Percentiles rank a stretch among this genome's conserved stretches.
Evolutionary conservation across 192 early-diverging fungal species (phyloP).

Genomic region (Coemansia reversa): DNA sequence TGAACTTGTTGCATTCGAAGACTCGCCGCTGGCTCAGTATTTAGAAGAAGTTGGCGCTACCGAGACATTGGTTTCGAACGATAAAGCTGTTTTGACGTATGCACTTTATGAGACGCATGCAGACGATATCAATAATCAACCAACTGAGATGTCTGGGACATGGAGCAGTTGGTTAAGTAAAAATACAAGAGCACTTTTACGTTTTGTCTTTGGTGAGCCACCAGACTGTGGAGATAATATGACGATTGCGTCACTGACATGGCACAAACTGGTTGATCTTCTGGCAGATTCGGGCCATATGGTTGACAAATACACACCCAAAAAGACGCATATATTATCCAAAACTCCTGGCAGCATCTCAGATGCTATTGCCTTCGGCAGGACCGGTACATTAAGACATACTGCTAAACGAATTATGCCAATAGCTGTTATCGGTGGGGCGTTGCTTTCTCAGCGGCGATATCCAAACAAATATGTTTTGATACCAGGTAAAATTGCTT

Average conservation of each 20-base stretch:
- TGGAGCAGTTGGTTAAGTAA: too few relatives aligned
- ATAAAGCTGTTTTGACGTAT: not conserved
- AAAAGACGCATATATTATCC: not conserved
- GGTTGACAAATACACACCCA: slow-evolving; percentile 36
- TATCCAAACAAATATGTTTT: not conserved
- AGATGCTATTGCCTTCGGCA: not conserved
- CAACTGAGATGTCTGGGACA: not conserved
- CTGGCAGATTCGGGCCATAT: slow-evolving; percentile 28
- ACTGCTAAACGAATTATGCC: not conserved
- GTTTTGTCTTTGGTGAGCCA: not conserved
- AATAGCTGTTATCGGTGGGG: not conserved
- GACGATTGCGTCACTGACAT: not conserved
- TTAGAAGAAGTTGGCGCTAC: slow-evolving; percentile 28
- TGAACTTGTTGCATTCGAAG: slow-evolving; percentile 40
- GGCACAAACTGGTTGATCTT: not conserved
- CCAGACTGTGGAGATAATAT: not conserved
- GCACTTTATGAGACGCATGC: not conserved
- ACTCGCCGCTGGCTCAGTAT: slow-evolving; percentile 49
- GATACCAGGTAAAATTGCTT: not conserved
- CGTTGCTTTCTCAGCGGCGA: not conserved
- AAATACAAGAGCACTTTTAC: too few relatives aligned
- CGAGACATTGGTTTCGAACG: slow-evolving; percentile 24
- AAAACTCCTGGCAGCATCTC: too few relatives aligned
- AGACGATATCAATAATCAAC: not conserved
- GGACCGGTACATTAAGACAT: not conserved